phyloP scores from a whole-genome alignment of 306 rosid genomes.

The Fagus sylvatica region DNA sequence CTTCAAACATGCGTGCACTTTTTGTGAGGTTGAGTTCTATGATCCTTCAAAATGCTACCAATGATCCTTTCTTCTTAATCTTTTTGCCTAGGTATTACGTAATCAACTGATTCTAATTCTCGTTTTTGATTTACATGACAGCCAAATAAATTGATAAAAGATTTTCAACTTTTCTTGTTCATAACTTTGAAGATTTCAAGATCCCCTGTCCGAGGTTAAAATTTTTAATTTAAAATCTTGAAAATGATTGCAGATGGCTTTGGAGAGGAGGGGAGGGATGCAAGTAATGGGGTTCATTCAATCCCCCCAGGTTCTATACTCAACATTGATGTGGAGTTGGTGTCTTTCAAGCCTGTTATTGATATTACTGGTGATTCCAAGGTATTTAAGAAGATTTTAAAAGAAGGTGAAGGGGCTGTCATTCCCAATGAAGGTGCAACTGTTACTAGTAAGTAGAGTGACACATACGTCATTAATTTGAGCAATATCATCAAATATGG shows the following conservation, averaged over 20 bases:
- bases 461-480: constrained; percentile 3
- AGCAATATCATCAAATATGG: constrained; percentile 3
- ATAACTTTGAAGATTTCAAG: background rate
- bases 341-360: constrained; percentile 65
- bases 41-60: background rate
- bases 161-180: background rate
- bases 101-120: background rate
- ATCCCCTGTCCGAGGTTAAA: background rate
- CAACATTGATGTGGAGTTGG: constrained; percentile 55
- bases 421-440: constrained; percentile 62
- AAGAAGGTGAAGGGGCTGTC: constrained; percentile 60
- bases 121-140: background rate
- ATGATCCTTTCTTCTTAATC: background rate
- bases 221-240: background rate
- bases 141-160: background rate
- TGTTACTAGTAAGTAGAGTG: constrained; percentile 54
- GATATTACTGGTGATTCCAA: constrained; percentile 64
- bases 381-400: constrained; percentile 64
- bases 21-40: background rate
- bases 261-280: constrained; percentile 49
- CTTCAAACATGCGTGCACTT: background rate
- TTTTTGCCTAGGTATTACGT: background rate
- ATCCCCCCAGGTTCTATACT: constrained; percentile 51
- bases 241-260: constrained; percentile 50
- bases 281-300: constrained; percentile 38